Conservation (phyloP, 345 rosid species). For the Eucalyptus marginata region DNA sequence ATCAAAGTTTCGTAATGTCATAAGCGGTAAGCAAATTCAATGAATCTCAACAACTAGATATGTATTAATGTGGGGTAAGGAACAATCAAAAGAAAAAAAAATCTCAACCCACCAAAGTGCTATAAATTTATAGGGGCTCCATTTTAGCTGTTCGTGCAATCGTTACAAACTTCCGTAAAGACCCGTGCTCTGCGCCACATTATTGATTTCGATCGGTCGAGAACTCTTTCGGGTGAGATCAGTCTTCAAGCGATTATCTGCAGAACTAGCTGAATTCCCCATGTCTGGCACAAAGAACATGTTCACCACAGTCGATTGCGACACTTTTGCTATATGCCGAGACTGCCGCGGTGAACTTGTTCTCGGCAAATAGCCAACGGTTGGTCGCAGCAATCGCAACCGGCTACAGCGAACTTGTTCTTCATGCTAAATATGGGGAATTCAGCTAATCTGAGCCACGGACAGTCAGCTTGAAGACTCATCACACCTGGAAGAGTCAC, state of each 20-base stretch:
- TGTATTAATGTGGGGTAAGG: too few species aligned
- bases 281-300: too few species aligned
- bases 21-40: too few species aligned
- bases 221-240: background rate
- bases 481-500: background rate
- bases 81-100: too few species aligned
- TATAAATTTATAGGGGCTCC: background rate
- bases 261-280: background rate
- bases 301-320: too few species aligned
- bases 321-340: background rate
- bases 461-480: background rate
- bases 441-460: background rate
- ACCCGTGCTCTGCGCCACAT: rapidly evolving
- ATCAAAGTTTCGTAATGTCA: too few species aligned
- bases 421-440: background rate
- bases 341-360: background rate
- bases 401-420: background rate
- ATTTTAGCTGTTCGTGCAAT: too few species aligned
- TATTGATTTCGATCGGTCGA: too few species aligned
- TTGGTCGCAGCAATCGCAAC: background rate
- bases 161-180: too few species aligned
- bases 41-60: too few species aligned
- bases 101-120: background rate
- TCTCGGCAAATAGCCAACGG: background rate
- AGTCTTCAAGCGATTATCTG: background rate